Conservation (phyloP, 306 rosid species). For the Gynostemma pentaphyllum region DNA sequence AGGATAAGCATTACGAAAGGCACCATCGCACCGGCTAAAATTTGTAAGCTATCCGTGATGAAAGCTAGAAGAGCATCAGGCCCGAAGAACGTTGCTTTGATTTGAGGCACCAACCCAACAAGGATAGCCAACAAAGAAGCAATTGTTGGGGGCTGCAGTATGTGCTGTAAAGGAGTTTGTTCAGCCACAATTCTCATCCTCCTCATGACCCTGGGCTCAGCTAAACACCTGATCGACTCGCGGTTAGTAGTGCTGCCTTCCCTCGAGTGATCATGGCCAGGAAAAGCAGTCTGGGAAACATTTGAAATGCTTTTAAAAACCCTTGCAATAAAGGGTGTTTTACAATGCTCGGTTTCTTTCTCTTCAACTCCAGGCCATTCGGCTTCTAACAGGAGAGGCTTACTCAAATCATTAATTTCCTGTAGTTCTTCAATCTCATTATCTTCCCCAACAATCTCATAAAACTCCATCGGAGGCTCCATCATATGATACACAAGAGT, state of each 20-base stretch:
- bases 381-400: slow-evolving; percentile 78
- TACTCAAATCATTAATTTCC: slow-evolving; percentile 27
- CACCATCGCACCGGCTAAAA: slow-evolving; percentile 64
- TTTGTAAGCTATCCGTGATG: slow-evolving; percentile 56
- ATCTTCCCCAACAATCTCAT: slow-evolving; percentile 53
- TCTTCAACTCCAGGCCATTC: slow-evolving; percentile 96
- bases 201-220: slow-evolving; percentile 71
- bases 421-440: slow-evolving; percentile 25
- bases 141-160: slow-evolving; percentile 78
- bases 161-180: slow-evolving; percentile 61
- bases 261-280: slow-evolving; percentile 29
- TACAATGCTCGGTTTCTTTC: slow-evolving; percentile 69
- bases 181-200: slow-evolving; percentile 62
- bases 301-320: slow-evolving; percentile 45
- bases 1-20: slow-evolving; percentile 81
- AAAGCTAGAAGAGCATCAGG: slow-evolving; percentile 41
- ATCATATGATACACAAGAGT: slow-evolving; percentile 91
- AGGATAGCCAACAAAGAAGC: slow-evolving; percentile 67
- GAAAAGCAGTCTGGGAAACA: slow-evolving; percentile 27
- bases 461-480: slow-evolving; percentile 73
- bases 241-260: slow-evolving; percentile 23
- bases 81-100: slow-evolving; percentile 50
- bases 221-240: slow-evolving; percentile 51
- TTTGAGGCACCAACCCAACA: slow-evolving; percentile 51
- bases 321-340: slow-evolving; percentile 74